Evolutionary conservation across 2,329 filamentous ascomycete species (phyloP).

Genomic region (Fusarium pininemorale): DNA sequence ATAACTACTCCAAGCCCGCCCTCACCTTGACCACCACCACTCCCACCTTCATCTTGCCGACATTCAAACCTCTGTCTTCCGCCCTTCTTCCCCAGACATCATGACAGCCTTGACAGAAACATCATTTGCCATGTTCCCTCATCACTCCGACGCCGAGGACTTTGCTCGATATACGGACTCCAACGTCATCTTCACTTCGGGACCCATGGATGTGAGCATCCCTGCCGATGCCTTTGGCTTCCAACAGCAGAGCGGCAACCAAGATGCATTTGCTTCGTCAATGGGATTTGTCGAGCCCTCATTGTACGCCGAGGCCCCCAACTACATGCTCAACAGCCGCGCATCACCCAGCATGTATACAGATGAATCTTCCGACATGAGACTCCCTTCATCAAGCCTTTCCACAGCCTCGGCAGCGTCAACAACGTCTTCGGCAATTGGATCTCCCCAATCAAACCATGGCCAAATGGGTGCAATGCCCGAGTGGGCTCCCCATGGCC

Average conservation of each 20-base stretch:
- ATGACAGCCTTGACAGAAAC: constrained; percentile 46
- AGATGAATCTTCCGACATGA: constrained; percentile 59
- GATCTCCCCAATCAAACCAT: constrained; percentile 72
- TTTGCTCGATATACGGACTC: constrained; percentile 58
- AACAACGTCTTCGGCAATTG: constrained; percentile 72
- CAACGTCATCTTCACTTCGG: constrained; percentile 50
- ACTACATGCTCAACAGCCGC: constrained; percentile 57
- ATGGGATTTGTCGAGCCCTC: constrained; percentile 57
- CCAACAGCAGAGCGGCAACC: constrained; percentile 48
- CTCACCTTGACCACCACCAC: constrained; percentile 24
- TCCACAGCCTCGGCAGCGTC: constrained; percentile 71
- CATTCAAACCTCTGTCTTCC: background rate
- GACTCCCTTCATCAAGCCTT: constrained; percentile 64
- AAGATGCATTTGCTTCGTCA: constrained; percentile 46
- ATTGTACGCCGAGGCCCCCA: constrained; percentile 57
- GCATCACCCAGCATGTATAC: constrained; percentile 60
- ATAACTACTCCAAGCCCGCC: constrained; percentile 26
- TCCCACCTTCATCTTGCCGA: constrained; percentile 1
- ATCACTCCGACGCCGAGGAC: constrained; percentile 49
- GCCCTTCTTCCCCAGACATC: constrained; percentile 20
- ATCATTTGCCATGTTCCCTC: constrained; percentile 43
- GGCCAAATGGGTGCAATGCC: constrained; percentile 65
- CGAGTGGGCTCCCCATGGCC: constrained; percentile 64
- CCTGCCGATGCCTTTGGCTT: constrained; percentile 56
- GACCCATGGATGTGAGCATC: constrained; percentile 59